These are phyloP conservation scores for Zasmidium cellare DNA, from an alignment of 2,329 filamentous ascomycete species.

Conservation along the genomic window DNA sequence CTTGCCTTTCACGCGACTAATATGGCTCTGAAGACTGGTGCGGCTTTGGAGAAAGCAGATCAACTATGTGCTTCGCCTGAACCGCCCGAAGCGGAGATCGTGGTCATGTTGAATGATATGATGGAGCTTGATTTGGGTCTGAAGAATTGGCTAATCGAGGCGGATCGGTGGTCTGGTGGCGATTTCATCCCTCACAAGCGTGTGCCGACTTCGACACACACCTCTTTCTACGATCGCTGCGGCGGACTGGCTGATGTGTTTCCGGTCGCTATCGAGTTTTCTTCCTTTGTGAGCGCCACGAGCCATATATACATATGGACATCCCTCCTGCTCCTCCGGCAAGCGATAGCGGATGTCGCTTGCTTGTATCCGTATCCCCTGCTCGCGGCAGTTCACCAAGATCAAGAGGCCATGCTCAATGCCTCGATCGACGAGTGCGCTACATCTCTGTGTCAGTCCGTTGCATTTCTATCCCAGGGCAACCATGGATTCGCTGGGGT, in stretches of 20 bases:
- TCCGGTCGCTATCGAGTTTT: background rate
- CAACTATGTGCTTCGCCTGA: background rate
- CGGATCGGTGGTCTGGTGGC: background rate
- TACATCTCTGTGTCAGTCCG: conserved; percentile 1
- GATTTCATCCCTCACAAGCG: background rate
- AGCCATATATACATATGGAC: conserved; percentile 1
- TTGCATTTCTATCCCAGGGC: conserved; percentile 2
- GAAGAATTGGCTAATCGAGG: background rate
- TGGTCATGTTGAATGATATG: background rate
- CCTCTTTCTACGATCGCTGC: background rate
- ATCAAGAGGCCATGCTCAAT: background rate
- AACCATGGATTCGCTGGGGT: background rate
- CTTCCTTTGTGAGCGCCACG: background rate
- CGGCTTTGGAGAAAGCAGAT: background rate
- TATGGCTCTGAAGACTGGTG: background rate
- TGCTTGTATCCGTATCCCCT: background rate
- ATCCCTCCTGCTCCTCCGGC: conserved; percentile 1
- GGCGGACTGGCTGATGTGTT: background rate
- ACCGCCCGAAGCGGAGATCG: background rate
- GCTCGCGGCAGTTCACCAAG: background rate
- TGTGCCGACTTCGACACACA: background rate
- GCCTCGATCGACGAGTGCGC: background rate
- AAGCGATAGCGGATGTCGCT: background rate
- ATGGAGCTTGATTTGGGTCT: background rate
- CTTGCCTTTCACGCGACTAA: background rate